Conservation (phyloP, 345 rosid genomes). For the Acer campestre region DNA sequence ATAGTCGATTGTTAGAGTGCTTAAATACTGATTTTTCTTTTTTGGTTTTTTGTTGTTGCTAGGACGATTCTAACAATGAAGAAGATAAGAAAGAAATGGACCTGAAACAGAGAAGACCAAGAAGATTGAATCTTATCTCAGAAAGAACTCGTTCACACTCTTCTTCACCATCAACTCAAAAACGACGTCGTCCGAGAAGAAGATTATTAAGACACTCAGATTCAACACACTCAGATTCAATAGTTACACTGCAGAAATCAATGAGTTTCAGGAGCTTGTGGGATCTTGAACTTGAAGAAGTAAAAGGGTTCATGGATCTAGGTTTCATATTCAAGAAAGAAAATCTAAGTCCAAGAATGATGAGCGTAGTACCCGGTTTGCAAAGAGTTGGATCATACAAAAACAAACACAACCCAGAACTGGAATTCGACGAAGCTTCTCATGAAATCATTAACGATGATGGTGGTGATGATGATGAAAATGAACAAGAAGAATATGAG, state of each 20-base stretch:
- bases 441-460: not conserved
- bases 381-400: conserved; percentile 36
- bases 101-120: conserved; percentile 36
- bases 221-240: not conserved
- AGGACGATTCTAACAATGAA: conserved; percentile 25
- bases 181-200: conserved; percentile 20
- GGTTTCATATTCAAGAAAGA: conserved; percentile 64
- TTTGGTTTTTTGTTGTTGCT: not conserved
- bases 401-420: conserved; percentile 1
- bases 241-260: conserved; percentile 32
- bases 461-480: not conserved
- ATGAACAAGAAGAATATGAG: conserved; percentile 25
- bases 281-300: conserved; percentile 68
- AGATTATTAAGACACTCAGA: too few species aligned
- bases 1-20: too few species aligned
- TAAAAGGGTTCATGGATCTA: conserved; percentile 69
- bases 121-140: conserved; percentile 24
- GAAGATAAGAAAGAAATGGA: conserved; percentile 7
- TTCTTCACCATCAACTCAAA: conserved; percentile 36
- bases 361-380: conserved; percentile 59
- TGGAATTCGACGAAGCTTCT: not conserved
- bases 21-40: not conserved
- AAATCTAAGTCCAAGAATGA: conserved; percentile 44
- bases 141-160: conserved; percentile 40
- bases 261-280: conserved; percentile 44